Base-by-base conservation (phyloP, 164 flowering plant species). In the Litsea cubeba region DNA sequence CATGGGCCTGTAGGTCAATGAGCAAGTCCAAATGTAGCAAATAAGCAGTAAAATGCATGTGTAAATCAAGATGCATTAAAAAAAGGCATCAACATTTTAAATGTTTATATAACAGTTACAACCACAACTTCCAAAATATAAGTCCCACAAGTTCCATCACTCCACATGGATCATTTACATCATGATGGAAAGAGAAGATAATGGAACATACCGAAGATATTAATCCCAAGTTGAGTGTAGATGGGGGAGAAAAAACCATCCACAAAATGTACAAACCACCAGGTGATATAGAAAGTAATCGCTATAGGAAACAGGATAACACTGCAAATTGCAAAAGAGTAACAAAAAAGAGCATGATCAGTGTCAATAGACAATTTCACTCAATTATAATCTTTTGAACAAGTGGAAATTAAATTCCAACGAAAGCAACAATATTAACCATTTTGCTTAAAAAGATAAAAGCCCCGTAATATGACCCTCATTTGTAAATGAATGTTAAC, bases 201-300 rank as follows among this genome's bases (percentile, higher is more conserved):
- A 66, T 1, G 24, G 66, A 63, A 20, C 91, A n/a, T 60, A 92
- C 97, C 95, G 74, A 91, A 91, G 63, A 86, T 79, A 72, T 88
- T 83, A 26, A 90, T 81, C 26, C 95, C 92, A 22, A 92, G 84
- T 50, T 82, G 87, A 26, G 72, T 77, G 76, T 88, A 92, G 57
- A 91, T 72, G 46, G 94, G 94, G 65, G 91, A 86, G 85, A 91
- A 91, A 79, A 91, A 88, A 12, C 91, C 94, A 84, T 92, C 97
- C 75, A 88, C 95, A 73, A 90, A n/a, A 68, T 83, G 87, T 80
- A 90, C 80, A 78, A 92, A 87, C 87, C 93, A 86, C 94, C 94
- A 92, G 26, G 97, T 90, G 49, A 83, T 40, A 62, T 87, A 89
- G 78, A 90, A 88, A 49, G 97, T 92, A 65, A 90, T 85, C 25